phyloP scores from a whole-genome alignment of 805 yeast species.

The Teunomyces barrocoloradensis region DNA sequence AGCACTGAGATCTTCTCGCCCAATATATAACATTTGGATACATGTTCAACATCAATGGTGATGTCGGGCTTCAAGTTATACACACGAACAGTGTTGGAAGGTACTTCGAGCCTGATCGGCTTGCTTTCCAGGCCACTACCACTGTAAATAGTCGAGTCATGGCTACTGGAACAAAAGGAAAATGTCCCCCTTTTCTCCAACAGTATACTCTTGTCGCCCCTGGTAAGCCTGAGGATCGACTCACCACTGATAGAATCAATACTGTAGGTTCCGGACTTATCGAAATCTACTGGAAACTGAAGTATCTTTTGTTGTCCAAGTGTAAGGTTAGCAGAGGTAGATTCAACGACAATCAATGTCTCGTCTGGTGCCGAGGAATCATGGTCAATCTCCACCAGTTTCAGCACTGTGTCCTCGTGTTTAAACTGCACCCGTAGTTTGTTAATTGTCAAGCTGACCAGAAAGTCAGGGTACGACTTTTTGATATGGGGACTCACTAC shows the following conservation, averaged over 20 bases:
- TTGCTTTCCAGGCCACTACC: neutral
- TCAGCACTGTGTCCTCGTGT: neutral
- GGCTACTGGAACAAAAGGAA: neutral
- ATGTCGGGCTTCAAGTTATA: conserved; percentile 24
- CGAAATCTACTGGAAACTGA: neutral
- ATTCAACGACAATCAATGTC: neutral
- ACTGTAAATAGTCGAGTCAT: neutral
- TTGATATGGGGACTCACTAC: neutral
- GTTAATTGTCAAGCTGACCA: neutral
- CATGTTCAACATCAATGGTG: conserved; percentile 7
- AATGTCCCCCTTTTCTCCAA: neutral
- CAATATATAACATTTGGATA: conserved; percentile 15
- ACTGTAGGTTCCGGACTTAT: conserved; percentile 1
- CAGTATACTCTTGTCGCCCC: neutral
- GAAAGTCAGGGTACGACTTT: neutral
- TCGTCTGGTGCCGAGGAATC: neutral
- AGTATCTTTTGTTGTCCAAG: neutral
- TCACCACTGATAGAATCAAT: neutral
- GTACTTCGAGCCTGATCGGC: neutral
- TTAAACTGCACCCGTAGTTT: neutral
- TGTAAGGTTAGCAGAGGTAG: neutral
- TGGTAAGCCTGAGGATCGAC: neutral
- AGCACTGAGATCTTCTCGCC: conserved; percentile 31
- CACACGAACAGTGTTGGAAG: neutral
- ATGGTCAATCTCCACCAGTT: neutral